Evolutionary conservation across 2,329 filamentous ascomycete species (phyloP).

Genomic region (Arachnopeziza araneosa): DNA sequence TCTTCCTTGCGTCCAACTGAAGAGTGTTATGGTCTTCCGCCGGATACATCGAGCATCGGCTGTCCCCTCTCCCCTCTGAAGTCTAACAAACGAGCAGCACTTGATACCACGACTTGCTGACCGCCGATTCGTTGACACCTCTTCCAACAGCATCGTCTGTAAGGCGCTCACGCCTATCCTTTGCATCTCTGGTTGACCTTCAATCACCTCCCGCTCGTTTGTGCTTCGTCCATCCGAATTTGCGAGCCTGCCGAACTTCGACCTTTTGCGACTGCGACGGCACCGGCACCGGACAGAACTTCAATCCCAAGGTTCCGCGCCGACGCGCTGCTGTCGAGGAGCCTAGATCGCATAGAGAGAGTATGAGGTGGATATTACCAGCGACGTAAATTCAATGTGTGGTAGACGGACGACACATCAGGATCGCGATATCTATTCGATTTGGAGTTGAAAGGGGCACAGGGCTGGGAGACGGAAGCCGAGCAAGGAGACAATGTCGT

Average conservation of each 20-base stretch:
- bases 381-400: not conserved
- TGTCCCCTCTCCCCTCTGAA: not conserved
- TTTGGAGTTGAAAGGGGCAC: not conserved
- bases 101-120: not conserved
- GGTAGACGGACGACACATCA: not conserved
- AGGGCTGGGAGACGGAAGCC: not conserved
- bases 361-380: not conserved
- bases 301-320: not conserved
- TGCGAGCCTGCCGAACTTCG: not conserved
- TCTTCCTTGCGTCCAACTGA: not conserved
- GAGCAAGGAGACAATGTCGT: constrained; percentile 16
- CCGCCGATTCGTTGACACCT: not conserved
- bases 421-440: not conserved
- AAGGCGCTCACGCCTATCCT: not conserved
- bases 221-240: not conserved
- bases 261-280: not conserved
- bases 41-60: not conserved
- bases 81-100: not conserved
- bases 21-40: not conserved
- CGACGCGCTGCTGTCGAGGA: not conserved
- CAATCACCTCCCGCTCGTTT: not conserved
- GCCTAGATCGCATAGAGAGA: not conserved
- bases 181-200: not conserved
- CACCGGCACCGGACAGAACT: not conserved
- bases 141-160: not conserved